Percentiles rank a stretch among this genome's conserved stretches.
Conservation (phyloP, 2,329 filamentous ascomycete species). For the Arthroderma sp. region DNA sequence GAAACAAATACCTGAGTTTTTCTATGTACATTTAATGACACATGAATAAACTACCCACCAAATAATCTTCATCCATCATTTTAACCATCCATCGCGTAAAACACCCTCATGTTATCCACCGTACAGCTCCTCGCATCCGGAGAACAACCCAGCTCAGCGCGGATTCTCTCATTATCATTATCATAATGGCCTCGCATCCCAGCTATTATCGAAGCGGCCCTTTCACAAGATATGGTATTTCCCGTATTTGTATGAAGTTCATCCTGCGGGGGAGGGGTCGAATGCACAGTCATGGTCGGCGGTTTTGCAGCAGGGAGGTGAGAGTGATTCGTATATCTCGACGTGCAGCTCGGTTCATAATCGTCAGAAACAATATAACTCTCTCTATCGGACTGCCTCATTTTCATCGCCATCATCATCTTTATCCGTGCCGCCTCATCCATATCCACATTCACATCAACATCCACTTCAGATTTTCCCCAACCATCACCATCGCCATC, state of each 20-base stretch:
- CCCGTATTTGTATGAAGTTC: background rate
- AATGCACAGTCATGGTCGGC: constrained; percentile 15
- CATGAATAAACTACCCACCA: too few species aligned
- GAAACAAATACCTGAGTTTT: too few species aligned
- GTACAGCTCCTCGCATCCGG: constrained; percentile 7
- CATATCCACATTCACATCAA: background rate
- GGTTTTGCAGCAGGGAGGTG: constrained; percentile 18
- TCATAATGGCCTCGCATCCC: constrained; percentile 10
- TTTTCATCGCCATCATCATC: background rate
- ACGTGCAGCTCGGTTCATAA: background rate
- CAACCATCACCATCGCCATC: background rate
- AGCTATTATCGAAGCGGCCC: constrained; percentile 14
- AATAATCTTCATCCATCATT: background rate
- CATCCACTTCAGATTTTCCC: constrained; percentile 8
- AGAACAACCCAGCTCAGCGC: constrained; percentile 12
- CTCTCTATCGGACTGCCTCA: background rate
- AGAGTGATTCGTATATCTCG: background rate
- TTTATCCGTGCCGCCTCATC: background rate
- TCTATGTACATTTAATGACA: too few species aligned
- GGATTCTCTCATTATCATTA: constrained; percentile 7
- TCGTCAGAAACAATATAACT: background rate
- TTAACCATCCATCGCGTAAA: constrained; percentile 11
- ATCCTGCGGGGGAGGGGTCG: background rate
- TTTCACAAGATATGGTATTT: constrained; percentile 12
- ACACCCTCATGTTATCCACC: constrained; percentile 13